phyloP scores from a whole-genome alignment of 768 basidiomycete species.

The Tephrocybe sp. region DNA sequence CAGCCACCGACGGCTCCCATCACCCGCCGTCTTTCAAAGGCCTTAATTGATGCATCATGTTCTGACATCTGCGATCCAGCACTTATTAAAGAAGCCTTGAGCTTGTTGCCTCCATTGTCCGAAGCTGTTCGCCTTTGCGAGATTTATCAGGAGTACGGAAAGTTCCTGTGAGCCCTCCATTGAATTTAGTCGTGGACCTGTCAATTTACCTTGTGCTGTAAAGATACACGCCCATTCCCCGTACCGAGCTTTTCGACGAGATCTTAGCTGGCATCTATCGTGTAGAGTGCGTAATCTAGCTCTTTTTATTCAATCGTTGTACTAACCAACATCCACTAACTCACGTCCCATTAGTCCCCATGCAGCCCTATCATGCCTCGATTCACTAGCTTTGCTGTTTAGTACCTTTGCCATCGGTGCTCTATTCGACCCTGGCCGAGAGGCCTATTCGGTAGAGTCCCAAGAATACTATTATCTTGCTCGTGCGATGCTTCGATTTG shows the following conservation, averaged over 20 bases:
- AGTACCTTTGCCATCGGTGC: constrained; percentile 63
- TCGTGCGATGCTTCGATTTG: constrained; percentile 47
- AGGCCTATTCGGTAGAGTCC: constrained; percentile 49
- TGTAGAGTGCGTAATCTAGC: constrained; percentile 32
- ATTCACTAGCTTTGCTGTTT: constrained; percentile 61
- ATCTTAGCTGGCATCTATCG: constrained; percentile 53
- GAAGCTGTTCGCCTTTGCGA: constrained; percentile 63
- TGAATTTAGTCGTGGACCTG: too few relatives aligned
- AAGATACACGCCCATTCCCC: constrained; percentile 55
- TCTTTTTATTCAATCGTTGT: not conserved
- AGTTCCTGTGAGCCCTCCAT: constrained; percentile 43
- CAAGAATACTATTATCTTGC: constrained; percentile 63
- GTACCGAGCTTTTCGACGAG: constrained; percentile 54
- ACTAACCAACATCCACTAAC: not conserved
- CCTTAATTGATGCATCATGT: constrained; percentile 34
- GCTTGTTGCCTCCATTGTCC: constrained; percentile 49
- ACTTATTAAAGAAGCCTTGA: constrained; percentile 41
- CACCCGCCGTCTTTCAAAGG: constrained; percentile 29
- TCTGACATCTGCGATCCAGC: constrained; percentile 33
- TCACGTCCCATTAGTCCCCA: constrained; percentile 28
- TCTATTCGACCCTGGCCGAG: constrained; percentile 52
- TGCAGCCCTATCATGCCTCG: constrained; percentile 37
- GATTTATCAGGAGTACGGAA: constrained; percentile 61
- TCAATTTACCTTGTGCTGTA: too few relatives aligned
- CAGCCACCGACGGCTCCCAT: constrained; percentile 9